A percentile compares a stretch with the other conserved stretches of the same genome.
phyloP scores from a whole-genome alignment of 2,329 filamentous ascomycete genomes.

The Hypoxylon sp. region DNA sequence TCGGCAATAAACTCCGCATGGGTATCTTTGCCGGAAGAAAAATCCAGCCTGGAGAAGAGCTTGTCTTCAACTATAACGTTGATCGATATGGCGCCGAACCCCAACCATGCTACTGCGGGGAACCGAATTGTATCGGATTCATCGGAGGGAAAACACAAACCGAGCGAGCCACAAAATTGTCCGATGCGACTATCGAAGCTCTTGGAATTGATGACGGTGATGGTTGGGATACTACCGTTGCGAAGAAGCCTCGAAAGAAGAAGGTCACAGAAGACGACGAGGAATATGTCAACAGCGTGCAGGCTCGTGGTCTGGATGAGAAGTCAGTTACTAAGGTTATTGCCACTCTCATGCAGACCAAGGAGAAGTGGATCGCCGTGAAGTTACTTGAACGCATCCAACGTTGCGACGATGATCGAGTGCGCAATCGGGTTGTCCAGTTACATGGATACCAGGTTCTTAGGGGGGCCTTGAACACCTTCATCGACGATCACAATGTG shows the following conservation, averaged over 20 bases:
- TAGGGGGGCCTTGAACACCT: conserved; percentile 84
- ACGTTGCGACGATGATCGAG: conserved; percentile 83
- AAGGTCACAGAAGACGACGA: conserved; percentile 91
- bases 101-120: conserved; percentile 95
- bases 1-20: conserved; percentile 97
- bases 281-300: conserved; percentile 86
- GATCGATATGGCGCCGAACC: conserved; percentile 97
- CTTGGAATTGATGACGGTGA: conserved; percentile 94
- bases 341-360: conserved; percentile 93
- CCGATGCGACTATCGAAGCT: conserved; percentile 88
- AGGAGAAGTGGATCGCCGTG: conserved; percentile 99
- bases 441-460: conserved; percentile 98
- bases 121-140: conserved; percentile 93
- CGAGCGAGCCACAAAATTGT: conserved; percentile 90
- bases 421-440: conserved; percentile 87
- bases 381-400: conserved; percentile 92
- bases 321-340: conserved; percentile 49
- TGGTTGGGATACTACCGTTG: conserved; percentile 88
- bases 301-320: conserved; percentile 46
- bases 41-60: conserved; percentile 88
- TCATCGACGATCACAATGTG: conserved; percentile 89
- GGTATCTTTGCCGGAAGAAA: conserved; percentile 92
- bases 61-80: conserved; percentile 99
- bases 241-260: conserved; percentile 93
- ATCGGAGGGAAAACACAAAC: conserved; percentile 99